Percentiles rank a stretch among this genome's conserved stretches.
Evolutionary conservation across 2,329 filamentous ascomycete genomes (phyloP).

Genomic region (Colletotrichum acutatum): DNA sequence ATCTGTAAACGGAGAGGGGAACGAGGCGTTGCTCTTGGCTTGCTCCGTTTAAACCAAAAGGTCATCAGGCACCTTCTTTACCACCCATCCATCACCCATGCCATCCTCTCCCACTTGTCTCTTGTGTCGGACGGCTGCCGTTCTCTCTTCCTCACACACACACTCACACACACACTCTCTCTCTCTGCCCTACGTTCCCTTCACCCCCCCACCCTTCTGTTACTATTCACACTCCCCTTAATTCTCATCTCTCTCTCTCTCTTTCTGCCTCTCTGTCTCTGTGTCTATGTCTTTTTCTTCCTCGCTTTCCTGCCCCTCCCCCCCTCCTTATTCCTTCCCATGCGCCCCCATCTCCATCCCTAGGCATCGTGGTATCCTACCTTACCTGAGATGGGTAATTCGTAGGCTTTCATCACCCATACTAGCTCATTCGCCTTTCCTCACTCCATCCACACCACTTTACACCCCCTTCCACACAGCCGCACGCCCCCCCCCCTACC

Average conservation of each 20-base stretch:
- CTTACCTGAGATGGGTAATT: background rate
- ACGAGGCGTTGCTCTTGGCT: constrained; percentile 3
- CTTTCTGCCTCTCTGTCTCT: background rate
- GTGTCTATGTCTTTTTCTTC: background rate
- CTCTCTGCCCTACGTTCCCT: constrained; percentile 6
- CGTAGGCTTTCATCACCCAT: background rate
- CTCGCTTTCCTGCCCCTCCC: background rate
- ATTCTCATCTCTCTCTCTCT: background rate
- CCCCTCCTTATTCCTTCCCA: background rate
- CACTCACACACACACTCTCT: too few species aligned
- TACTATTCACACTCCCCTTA: background rate
- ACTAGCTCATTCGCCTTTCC: background rate
- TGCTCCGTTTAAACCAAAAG: constrained; percentile 5
- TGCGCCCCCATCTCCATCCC: background rate
- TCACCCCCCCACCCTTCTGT: background rate
- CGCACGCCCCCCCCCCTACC: constrained; percentile 7
- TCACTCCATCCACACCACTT: background rate
- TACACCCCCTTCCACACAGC: background rate
- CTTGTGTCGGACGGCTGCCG: constrained; percentile 5
- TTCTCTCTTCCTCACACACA: background rate
- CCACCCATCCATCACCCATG: background rate
- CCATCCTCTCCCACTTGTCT: background rate
- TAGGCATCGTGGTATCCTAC: background rate
- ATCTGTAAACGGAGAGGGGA: background rate
- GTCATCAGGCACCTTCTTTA: background rate